A percentile compares a stretch with the other conserved stretches of the same genome.
Evolutionary conservation across 495 filamentous ascomycete genomes (phyloP).

Genomic region (Talaromyces nanjingensis): DNA sequence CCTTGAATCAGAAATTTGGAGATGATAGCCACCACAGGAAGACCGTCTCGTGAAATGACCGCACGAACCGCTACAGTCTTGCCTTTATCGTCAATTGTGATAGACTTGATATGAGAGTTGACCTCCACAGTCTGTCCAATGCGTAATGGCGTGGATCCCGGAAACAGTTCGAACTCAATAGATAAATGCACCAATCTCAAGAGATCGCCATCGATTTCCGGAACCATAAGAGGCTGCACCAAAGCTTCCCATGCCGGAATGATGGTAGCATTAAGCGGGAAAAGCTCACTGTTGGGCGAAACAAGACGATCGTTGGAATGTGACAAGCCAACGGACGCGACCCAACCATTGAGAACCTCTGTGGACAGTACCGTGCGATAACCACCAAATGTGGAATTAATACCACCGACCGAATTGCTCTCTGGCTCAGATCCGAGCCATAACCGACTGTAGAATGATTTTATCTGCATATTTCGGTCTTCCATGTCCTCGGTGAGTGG

Average conservation of each 20-base stretch:
- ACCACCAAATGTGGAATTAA: background rate
- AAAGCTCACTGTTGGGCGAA: no score
- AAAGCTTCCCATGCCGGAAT: constrained; percentile 98
- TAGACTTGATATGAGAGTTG: constrained; percentile 90
- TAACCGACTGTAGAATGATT: constrained; percentile 75
- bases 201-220: constrained; percentile 87
- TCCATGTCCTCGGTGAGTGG: constrained; percentile 14
- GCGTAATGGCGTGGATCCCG: constrained; percentile 68
- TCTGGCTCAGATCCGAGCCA: constrained; percentile 49
- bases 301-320: no score
- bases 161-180: constrained; percentile 95
- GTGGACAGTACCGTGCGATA: background rate
- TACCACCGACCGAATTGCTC: no score
- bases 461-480: constrained; percentile 71
- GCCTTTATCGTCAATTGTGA: constrained; percentile 94
- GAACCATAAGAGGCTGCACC: constrained; percentile 94
- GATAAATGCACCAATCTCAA: constrained; percentile 91
- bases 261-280: constrained; percentile 95
- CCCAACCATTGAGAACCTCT: no score
- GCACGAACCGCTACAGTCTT: constrained; percentile 99
- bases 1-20: constrained; percentile 97
- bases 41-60: constrained; percentile 77
- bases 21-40: constrained; percentile 92
- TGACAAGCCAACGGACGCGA: no score
- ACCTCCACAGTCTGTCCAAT: constrained; percentile 77